Evolutionary conservation across 257 asterid genomes (phyloP).

Genomic region (Solanum habrochaites): DNA sequence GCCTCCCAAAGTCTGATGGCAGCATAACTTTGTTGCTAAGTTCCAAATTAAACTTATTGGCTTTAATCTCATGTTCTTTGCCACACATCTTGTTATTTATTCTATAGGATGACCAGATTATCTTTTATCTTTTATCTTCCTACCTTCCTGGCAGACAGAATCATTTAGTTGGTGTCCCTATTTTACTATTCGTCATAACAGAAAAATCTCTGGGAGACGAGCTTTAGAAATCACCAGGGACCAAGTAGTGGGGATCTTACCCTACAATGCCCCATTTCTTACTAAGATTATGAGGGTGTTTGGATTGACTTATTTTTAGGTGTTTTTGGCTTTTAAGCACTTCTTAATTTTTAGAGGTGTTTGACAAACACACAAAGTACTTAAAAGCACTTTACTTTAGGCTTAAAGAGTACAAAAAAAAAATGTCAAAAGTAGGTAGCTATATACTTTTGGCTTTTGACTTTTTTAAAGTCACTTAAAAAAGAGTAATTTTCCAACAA

Average conservation of each 20-base stretch:
- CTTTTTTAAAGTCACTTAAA: background rate
- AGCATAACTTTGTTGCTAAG: background rate
- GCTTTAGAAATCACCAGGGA: background rate
- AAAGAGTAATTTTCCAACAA: background rate
- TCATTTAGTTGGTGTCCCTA: background rate
- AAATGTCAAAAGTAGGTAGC: background rate
- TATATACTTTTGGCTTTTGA: no score
- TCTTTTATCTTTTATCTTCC: background rate
- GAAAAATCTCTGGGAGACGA: background rate
- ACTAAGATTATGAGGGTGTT: background rate
- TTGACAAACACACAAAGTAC: background rate
- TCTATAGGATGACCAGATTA: background rate
- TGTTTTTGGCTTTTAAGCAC: background rate
- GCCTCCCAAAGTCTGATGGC: background rate
- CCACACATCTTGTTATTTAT: background rate
- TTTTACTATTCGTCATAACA: no score
- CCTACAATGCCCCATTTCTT: background rate
- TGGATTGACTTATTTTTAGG: background rate
- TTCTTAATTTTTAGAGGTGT: background rate
- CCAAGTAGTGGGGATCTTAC: background rate
- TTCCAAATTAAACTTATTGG: background rate
- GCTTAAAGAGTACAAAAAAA: background rate
- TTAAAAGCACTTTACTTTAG: background rate
- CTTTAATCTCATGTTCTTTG: background rate
- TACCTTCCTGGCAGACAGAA: background rate